Base-by-base conservation (phyloP, 2,329 filamentous ascomycete species). In the Truncatella angustata region DNA sequence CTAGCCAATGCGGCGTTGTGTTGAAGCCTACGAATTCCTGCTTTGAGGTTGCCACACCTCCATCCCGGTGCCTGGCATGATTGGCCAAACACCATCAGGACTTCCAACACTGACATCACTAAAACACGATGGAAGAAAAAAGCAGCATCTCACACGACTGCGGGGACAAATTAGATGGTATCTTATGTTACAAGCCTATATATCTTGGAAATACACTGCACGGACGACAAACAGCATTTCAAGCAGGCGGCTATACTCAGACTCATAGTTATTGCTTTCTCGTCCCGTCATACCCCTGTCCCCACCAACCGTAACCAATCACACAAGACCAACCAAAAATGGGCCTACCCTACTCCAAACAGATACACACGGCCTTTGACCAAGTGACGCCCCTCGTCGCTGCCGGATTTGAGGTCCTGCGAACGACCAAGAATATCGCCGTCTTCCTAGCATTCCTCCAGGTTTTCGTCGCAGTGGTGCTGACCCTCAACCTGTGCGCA, bases 351-450 rank as follows among this genome's bases (percentile, higher is more conserved):
- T 80, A 78, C 64, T 77, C 73, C 12, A 73, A 71, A 58, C 70
- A 79, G 55, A 79, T 79, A 57, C 73, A 78, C 58, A 66, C 72
- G 2, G 77, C 76, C 34, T 78, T 80, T 61, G 72, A 76, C 54
- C 74, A 79, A 65, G 76, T 80, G 24, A 77, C 75, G 0, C 77
- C 77, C 0, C 72, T 80, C 4, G 76, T 79, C 3, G 73, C 72
- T 1, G 71, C 70, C 0, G 75, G 73, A 21, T 79, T 73, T 65
- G 65, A 76, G 56, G 73, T 79, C 23, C 66, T 80, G 2, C 67
- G 71, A 51, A 79, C 76, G 1, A 77, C 72, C 7, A 74, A 73
- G 53, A 74, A 79, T 57, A 78, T 79, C 45, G 72, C 73, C 1
- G 70, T 78, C 44, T 52, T 78, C 2, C 68, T 79, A 5, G 72